Conservation (phyloP, 257 asterid genomes). For the Henckelia pumila region DNA sequence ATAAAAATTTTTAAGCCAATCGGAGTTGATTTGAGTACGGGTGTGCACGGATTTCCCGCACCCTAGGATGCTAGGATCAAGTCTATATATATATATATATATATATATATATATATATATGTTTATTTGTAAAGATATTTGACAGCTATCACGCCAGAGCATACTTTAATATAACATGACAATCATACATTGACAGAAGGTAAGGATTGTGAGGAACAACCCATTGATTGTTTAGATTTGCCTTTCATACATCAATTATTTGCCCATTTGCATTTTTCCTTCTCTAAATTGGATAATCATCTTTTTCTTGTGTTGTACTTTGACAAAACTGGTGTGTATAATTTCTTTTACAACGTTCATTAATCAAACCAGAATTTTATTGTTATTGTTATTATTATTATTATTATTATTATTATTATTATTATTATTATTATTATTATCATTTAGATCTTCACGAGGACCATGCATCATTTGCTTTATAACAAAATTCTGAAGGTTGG, state of each 20-base stretch:
- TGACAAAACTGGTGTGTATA: neutral
- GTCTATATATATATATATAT: too few relatives aligned
- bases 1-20: too few relatives aligned
- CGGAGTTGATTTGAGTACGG: too few relatives aligned
- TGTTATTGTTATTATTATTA: too few relatives aligned
- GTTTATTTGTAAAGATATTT: constrained; percentile 21
- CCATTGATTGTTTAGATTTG: constrained; percentile 7
- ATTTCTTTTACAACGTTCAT: neutral
- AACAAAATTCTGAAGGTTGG: too few relatives aligned
- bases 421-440: too few relatives aligned
- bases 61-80: too few relatives aligned
- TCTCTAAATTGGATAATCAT: neutral
- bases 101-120: too few relatives aligned
- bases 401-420: too few relatives aligned
- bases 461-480: too few relatives aligned
- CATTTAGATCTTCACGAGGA: too few relatives aligned
- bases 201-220: constrained; percentile 16
- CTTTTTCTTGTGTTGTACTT: neutral
- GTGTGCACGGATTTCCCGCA: too few relatives aligned
- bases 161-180: constrained; percentile 3
- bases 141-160: neutral
- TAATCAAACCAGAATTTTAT: neutral
- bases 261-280: neutral
- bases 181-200: constrained; percentile 1
- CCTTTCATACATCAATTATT: neutral